Base-by-base conservation (phyloP, 164 flowering plant species). In the Aristolochia contorta region DNA sequence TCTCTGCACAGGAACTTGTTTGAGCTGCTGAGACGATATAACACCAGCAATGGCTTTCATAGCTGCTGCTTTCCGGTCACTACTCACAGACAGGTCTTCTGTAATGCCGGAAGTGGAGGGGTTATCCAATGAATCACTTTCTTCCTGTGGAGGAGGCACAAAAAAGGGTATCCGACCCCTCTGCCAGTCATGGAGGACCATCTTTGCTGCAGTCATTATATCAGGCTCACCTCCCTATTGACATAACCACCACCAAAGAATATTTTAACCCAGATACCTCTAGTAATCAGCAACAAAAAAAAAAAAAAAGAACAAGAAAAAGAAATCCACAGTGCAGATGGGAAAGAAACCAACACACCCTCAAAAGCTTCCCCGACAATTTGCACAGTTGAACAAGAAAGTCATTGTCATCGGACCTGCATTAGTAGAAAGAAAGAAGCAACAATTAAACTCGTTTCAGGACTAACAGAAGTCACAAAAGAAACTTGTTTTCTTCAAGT, bases 131-230 rank as follows among this genome's bases (percentile, higher is more conserved):
- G 71, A 47, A 8, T 68, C 75, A 24, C 57, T 77, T 58, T 83
- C 91, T 52, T 57, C 76, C 63, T 55, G 60, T 1, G 95, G 95
- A 20, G 99, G 99, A 0, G 86, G 84, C n/a, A 86, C 84, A 58
- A 88, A 93, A 77, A 91, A 93, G 45, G 99, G 99, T 70, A 93
- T 85, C 45, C 75, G 82, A 25, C 97, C 99, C 62, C 97, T 85
- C 72, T 94, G 99, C 96, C 96, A 90, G 72, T 90, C 99, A 62
- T 86, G 92, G 50, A 94, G 95, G 51, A 91, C 80, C 99, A 94
- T 94, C 78, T 91, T 94, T 61, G 86, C 93, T 6, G 78, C 97
- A 50, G 97, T 89, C 78, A 61, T 84, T 62, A 79, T 69, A 67
- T 94, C 99, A 27, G 97, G 97, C 61, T 93, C 99, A 46, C 99